These are phyloP conservation scores for Wolfiporia cocos DNA, from an alignment of 1,284 basidiomycete genomes.

Conservation along the genomic window DNA sequence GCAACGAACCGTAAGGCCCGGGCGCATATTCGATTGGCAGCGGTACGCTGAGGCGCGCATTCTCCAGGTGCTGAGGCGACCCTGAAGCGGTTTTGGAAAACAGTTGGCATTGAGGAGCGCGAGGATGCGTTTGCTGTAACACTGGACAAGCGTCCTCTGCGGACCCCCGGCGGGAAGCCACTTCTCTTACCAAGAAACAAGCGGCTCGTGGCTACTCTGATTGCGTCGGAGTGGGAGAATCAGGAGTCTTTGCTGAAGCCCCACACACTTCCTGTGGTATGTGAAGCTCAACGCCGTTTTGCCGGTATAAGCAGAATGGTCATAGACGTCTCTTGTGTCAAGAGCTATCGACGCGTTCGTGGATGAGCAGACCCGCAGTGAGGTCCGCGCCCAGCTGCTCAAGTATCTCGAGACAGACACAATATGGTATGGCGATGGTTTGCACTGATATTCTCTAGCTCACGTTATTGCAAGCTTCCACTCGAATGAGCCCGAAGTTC, in stretches of 20 bases:
- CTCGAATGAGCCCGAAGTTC: slow-evolving; percentile 66
- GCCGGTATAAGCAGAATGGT: not conserved
- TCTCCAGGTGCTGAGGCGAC: slow-evolving; percentile 76
- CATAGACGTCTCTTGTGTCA: slow-evolving; percentile 85
- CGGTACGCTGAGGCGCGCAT: slow-evolving; percentile 3
- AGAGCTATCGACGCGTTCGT: slow-evolving; percentile 83
- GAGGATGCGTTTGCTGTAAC: slow-evolving; percentile 62
- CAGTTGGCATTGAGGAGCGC: slow-evolving; percentile 64
- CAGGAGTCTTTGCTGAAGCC: slow-evolving; percentile 85
- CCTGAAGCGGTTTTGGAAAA: slow-evolving; percentile 88
- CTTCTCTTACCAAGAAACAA: slow-evolving; percentile 72
- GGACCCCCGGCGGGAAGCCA: slow-evolving; percentile 79
- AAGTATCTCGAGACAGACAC: slow-evolving; percentile 95
- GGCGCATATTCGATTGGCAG: not conserved
- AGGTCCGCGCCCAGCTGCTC: slow-evolving; percentile 71
- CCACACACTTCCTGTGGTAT: slow-evolving; percentile 87
- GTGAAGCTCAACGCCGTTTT: not conserved
- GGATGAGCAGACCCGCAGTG: slow-evolving; percentile 48
- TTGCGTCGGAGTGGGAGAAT: slow-evolving; percentile 96
- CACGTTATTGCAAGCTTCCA: slow-evolving; percentile 59
- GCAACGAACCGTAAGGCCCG: slow-evolving; percentile 26
- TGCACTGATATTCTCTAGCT: not conserved
- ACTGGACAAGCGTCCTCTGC: slow-evolving; percentile 81
- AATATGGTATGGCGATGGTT: slow-evolving; percentile 60
- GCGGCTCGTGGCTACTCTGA: slow-evolving; percentile 72